Evolutionary conservation across 345 rosid genomes (phyloP), one percentile per base, ranked within the genome.

Genomic region (Eucalyptus camaldulensis): DNA sequence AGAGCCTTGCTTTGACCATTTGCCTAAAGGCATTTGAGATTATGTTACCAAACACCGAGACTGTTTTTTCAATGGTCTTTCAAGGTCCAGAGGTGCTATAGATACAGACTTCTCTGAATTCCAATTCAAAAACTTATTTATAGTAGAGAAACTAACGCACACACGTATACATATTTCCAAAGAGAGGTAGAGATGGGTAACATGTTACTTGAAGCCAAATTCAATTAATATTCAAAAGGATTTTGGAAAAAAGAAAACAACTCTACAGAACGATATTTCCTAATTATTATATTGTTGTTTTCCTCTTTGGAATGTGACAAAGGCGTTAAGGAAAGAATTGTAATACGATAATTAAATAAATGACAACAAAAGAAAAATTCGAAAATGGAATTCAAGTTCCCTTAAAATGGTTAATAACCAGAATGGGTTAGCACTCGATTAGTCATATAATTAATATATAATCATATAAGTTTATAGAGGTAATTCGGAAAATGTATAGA

Each of bases 81-180:
- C 5, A 53, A 53, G 58, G 58, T 53, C 62, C 1, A 56, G 2
- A 22, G 62, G 62, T 56, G 62, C 62, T 56, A 24, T 56, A 56
- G 29, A 56, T 56, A 24, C 29, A 3, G 0, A 56, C 62, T 9
- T 24, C 6, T 56, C 62, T 56, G 10, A 10, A 56, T 24, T 56
- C 62, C 62, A 56, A 56, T 56, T 24, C 62, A 56, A 53, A 53
- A 53, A 56, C 29, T 8, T 24, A 56, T 22, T 56, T 56, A 56
- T 1, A 22, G 62, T 56, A 24, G 29, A 56, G 29, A 56, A 56
- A 22, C 27, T 22, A 56, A 56, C 0, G 13, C 62, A 0, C 13
- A 24, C 29, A 24, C 1, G 0, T 0, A 4, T 8, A 4, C 1
- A 56, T 22, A 24, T 22, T 2, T 56, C 29, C 1, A 56, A 56